Base-by-base conservation (phyloP, 2,329 filamentous ascomycete species). In the Cladosporium halotolerans region DNA sequence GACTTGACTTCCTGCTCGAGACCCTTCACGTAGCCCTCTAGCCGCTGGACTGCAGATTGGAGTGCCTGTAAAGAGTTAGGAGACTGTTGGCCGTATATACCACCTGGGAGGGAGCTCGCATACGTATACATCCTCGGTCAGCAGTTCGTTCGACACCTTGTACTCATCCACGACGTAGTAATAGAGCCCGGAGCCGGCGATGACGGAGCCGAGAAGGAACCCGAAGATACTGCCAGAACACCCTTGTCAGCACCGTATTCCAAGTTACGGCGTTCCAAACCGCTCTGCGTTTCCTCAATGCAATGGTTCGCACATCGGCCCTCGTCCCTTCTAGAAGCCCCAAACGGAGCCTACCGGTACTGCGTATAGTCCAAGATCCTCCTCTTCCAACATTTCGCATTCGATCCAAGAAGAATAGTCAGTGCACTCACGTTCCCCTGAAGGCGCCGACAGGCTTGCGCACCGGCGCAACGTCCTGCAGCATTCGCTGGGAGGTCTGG, bases 91-190 rank as follows among this genome's bases (percentile, higher is more conserved):
- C 10, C 4, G 3, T 7, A 28, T 23, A 16, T 23, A 11, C 19
- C 9, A 4, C 13, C 18, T 33, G 19, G 16, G 23, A 28, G 23
- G 23, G 4, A 28, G 5, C 5, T 34, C 55, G 85, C 89, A 72
- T 81, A 96, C 92, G 73, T 92, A 92, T 70, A 97, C 96, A 73
- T 97, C 92, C 74, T 96, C 90, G 57, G 86, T 92, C 73, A 97
- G 77, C 67, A 96, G 80, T 74, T 95, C 88, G 76, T 96, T 97
- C 62, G 89, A 88, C 41, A 90, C 79, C 75, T 90, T 89, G 78
- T 96, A 97, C 72, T 97, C 91, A 69, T 92, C 84, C 63, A 97
- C 76, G 61, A 96, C 82, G 72, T 97, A 97, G 71, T 89, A 90
- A 76, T 96, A 97, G 63, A 95, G 86, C 55, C 83, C 85, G 49